Percentiles rank a stretch among this genome's conserved stretches.
Evolutionary conservation across 345 rosid species (phyloP).

Genomic region (Aegle marmelos): DNA sequence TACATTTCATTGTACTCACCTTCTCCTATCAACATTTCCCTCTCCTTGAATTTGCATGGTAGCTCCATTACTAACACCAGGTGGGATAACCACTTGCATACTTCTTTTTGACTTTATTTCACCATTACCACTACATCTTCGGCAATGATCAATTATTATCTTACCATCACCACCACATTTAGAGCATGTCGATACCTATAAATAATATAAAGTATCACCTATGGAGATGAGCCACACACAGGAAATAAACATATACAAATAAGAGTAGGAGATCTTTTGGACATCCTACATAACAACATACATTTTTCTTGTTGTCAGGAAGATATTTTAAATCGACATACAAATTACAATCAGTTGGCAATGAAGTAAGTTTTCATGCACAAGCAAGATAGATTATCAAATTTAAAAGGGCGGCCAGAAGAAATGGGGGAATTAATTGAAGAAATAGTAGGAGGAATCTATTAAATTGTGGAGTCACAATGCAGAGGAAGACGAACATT

Average conservation of each 20-base stretch:
- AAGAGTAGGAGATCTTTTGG: not conserved
- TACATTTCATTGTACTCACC: constrained; percentile 33
- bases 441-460: too few species aligned
- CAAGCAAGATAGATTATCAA: too few species aligned
- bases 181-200: constrained; percentile 82
- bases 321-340: too few species aligned
- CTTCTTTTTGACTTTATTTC: constrained; percentile 50
- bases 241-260: constrained; percentile 9
- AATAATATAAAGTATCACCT: constrained; percentile 29
- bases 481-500: not conserved
- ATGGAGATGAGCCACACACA: constrained; percentile 13
- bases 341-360: not conserved
- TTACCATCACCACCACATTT: constrained; percentile 81
- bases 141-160: constrained; percentile 71
- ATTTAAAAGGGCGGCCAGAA: too few species aligned
- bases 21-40: constrained; percentile 66
- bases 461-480: not conserved
- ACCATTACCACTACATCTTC: constrained; percentile 61
- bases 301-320: not conserved
- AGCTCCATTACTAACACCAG: constrained; percentile 80
- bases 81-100: constrained; percentile 59
- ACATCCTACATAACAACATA: not conserved
- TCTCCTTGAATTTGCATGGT: constrained; percentile 63
- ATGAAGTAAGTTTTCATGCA: too few species aligned
- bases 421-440: too few species aligned